Percentiles rank a stretch among this genome's conserved stretches.
These are phyloP conservation scores for Scenedesmus sp. DNA, from an alignment of 163 green algal genomes.

Conservation along the genomic window DNA sequence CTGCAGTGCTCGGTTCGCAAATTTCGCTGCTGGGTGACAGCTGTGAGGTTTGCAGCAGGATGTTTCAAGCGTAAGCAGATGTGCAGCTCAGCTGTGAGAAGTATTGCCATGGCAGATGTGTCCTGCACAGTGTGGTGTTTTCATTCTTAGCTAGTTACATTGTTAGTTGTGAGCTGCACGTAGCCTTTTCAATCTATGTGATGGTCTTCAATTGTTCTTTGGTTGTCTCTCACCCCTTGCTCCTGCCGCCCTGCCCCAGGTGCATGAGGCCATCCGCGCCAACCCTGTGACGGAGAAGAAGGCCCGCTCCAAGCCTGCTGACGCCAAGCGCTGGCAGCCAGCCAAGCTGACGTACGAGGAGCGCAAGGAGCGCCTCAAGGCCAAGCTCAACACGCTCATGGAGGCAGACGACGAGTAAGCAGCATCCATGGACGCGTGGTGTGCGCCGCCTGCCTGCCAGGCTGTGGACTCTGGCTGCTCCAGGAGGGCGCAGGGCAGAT, in stretches of 20 bases:
- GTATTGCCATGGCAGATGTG: not conserved
- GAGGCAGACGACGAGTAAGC: slow-evolving; percentile 65
- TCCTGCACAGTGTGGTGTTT: too few species aligned
- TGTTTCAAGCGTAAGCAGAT: not conserved
- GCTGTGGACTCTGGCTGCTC: not conserved
- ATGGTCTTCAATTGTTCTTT: too few species aligned
- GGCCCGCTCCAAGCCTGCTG: slow-evolving; percentile 81
- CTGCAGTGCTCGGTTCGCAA: not conserved
- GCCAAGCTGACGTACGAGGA: slow-evolving; percentile 97
- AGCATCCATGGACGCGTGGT: not conserved
- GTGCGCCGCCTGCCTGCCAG: not conserved
- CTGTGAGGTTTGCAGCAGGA: not conserved
- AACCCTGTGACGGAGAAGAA: slow-evolving; percentile 86
- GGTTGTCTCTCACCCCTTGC: not conserved
- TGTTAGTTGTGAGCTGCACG: too few species aligned
- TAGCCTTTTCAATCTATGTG: too few species aligned
- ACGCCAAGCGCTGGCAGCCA: slow-evolving; percentile 85
- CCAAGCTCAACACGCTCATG: slow-evolving; percentile 79
- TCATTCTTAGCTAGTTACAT: too few species aligned
- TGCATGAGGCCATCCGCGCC: slow-evolving; percentile 94
- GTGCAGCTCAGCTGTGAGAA: not conserved
- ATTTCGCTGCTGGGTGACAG: not conserved
- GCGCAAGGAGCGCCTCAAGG: slow-evolving; percentile 96
- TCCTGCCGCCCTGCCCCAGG: slow-evolving; percentile 62
- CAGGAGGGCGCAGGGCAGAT: not conserved